A percentile compares a stretch with the other conserved stretches of the same genome.
These are phyloP conservation scores for Noccaea bulbosa DNA, from an alignment of 345 rosid species.

Conservation along the genomic window DNA sequence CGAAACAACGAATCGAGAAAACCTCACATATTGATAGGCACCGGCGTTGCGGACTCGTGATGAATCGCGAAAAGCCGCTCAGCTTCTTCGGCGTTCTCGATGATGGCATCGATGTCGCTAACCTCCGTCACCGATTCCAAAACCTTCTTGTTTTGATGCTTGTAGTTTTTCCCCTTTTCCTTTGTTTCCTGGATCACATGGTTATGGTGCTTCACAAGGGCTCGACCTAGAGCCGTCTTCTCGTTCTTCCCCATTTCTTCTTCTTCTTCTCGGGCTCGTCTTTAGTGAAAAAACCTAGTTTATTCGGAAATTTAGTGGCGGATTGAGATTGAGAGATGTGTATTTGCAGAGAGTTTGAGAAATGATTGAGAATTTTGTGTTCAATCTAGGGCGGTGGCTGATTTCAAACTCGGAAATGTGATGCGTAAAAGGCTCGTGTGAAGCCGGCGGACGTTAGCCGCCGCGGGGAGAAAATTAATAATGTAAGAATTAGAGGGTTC, in stretches of 20 bases:
- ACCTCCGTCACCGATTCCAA: conserved; percentile 84
- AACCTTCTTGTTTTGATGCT: conserved; percentile 65
- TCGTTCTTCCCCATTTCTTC: conserved; percentile 74
- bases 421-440: no score
- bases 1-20: not conserved
- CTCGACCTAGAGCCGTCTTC: conserved; percentile 77
- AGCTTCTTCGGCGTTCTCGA: conserved; percentile 76
- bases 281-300: not conserved
- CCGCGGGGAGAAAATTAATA: no score
- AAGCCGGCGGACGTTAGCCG: no score
- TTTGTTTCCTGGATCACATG: conserved; percentile 80
- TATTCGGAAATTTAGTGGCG: not conserved
- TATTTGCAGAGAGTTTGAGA: not conserved
- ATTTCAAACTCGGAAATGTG: no score
- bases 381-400: no score
- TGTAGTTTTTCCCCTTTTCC: conserved; percentile 71
- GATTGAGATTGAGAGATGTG: not conserved
- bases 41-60: conserved; percentile 47
- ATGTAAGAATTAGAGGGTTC: no score
- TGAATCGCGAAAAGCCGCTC: conserved; percentile 52
- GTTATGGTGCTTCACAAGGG: conserved; percentile 89
- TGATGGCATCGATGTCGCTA: conserved; percentile 78
- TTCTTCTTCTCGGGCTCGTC: not conserved
- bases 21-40: conserved; percentile 67
- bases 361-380: no score